Conservation (phyloP, 495 filamentous ascomycete genomes). For the Xylaria curta region DNA sequence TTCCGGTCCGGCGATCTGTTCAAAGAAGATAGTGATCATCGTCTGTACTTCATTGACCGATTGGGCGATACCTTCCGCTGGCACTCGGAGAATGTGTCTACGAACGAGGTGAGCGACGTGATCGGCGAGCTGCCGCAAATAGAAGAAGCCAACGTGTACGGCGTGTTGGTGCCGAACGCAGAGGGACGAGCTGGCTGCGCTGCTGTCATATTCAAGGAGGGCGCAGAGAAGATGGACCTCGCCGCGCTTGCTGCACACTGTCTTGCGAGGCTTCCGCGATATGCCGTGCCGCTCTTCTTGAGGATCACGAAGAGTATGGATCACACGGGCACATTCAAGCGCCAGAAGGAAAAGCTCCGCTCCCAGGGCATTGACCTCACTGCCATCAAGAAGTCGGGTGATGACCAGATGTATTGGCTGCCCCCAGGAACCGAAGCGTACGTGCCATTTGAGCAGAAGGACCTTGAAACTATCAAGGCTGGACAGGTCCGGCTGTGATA, state of each 20-base stretch:
- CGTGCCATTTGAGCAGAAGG: conserved; percentile 59
- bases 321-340: conserved; percentile 81
- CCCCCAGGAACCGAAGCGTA: conserved; percentile 57
- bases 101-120: conserved; percentile 73
- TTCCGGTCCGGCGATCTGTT: conserved; percentile 80
- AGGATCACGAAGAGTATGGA: conserved; percentile 63
- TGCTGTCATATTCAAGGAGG: conserved; percentile 53
- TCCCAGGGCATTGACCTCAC: conserved; percentile 71
- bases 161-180: conserved; percentile 71
- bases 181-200: conserved; percentile 77
- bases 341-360: conserved; percentile 77
- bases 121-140: conserved; percentile 69
- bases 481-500: conserved; percentile 57
- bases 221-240: conserved; percentile 29
- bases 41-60: conserved; percentile 78
- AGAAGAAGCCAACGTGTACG: conserved; percentile 79
- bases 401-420: conserved; percentile 60
- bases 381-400: conserved; percentile 50
- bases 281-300: conserved; percentile 80
- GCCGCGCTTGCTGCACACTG: conserved; percentile 47
- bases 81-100: conserved; percentile 84
- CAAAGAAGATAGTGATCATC: conserved; percentile 64
- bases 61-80: conserved; percentile 83
- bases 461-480: conserved; percentile 61
- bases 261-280: conserved; percentile 66